These are phyloP conservation scores for Recurvomyces mirabilis DNA, from an alignment of 495 filamentous ascomycete genomes.

Conservation along the genomic window DNA sequence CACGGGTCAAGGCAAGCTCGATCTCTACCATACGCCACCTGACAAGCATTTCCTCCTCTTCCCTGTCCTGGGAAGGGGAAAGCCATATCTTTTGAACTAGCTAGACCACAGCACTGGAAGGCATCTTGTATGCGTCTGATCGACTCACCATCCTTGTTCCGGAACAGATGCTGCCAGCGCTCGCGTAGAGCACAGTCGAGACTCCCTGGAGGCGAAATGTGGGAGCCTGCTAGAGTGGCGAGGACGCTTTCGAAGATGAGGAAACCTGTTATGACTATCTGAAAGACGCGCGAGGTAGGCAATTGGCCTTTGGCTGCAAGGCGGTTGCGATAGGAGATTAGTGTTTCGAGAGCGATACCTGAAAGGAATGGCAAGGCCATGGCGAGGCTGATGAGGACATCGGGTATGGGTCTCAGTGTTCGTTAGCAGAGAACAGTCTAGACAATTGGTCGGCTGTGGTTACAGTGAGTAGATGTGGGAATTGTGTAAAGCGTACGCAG, in stretches of 20 bases:
- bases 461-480: slow-evolving; percentile 37
- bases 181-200: slow-evolving; percentile 42
- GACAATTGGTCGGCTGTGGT: too few relatives aligned
- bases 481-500: slow-evolving; percentile 38
- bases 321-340: slow-evolving; percentile 35
- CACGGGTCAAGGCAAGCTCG: slow-evolving; percentile 16
- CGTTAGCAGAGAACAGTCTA: too few relatives aligned
- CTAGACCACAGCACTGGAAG: slow-evolving; percentile 54
- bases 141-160: slow-evolving; percentile 34
- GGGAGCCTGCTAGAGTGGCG: slow-evolving; percentile 45
- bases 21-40: slow-evolving; percentile 15
- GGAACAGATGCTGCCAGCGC: slow-evolving; percentile 44
- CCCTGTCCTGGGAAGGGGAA: slow-evolving; percentile 41
- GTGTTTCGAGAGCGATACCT: slow-evolving; percentile 37
- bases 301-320: slow-evolving; percentile 23
- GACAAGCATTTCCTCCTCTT: slow-evolving; percentile 21
- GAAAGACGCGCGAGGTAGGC: slow-evolving; percentile 26
- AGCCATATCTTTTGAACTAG: slow-evolving; percentile 41
- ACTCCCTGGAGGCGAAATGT: slow-evolving; percentile 36
- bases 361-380: slow-evolving; percentile 43
- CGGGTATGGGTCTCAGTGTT: slow-evolving; percentile 43
- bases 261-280: slow-evolving; percentile 34
- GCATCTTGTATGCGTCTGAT: slow-evolving; percentile 53
- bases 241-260: slow-evolving; percentile 39
- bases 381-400: slow-evolving; percentile 37